These are phyloP conservation scores for Dianthus caryophyllus DNA, from an alignment of 148 eudicot species.

Conservation along the genomic window DNA sequence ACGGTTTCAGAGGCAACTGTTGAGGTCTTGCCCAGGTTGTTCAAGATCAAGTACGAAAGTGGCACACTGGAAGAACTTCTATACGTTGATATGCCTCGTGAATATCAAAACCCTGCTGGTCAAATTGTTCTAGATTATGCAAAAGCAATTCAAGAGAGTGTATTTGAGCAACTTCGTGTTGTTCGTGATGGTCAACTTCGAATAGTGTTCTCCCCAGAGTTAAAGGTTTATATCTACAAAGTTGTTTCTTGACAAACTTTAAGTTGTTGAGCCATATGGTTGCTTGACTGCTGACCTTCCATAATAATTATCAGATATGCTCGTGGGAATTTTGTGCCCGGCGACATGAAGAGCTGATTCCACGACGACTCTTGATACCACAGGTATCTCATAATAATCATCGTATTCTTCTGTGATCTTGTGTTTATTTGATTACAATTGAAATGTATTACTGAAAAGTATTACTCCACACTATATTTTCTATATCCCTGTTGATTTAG, in stretches of 20 bases:
- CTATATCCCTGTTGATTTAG: no score
- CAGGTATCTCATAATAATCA: constrained; percentile 46
- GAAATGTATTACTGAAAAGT: no score
- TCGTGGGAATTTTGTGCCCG: constrained; percentile 99
- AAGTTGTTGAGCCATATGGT: not conserved
- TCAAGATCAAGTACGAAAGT: constrained; percentile 89
- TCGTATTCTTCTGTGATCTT: not conserved
- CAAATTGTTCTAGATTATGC: constrained; percentile 88
- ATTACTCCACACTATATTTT: no score
- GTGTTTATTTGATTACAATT: not conserved
- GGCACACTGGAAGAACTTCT: constrained; percentile 92
- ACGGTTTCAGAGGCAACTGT: constrained; percentile 74
- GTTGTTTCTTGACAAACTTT: not conserved
- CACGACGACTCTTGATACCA: constrained; percentile 78
- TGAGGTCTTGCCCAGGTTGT: constrained; percentile 93
- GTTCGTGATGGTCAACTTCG: constrained; percentile 97
- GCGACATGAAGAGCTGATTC: constrained; percentile 90
- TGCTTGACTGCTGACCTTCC: constrained; percentile 13
- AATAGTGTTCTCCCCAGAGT: constrained; percentile 77
- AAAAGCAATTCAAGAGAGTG: constrained; percentile 92
- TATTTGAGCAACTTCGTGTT: constrained; percentile 91
- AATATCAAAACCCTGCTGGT: constrained; percentile 75
- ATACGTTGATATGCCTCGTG: constrained; percentile 89
- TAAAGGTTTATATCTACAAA: constrained; percentile 52
- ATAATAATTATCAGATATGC: constrained; percentile 50